A percentile compares a stretch with the other conserved stretches of the same genome.
These are phyloP conservation scores for Penicillium cataractarum DNA, from an alignment of 495 filamentous ascomycete genomes.

Conservation along the genomic window DNA sequence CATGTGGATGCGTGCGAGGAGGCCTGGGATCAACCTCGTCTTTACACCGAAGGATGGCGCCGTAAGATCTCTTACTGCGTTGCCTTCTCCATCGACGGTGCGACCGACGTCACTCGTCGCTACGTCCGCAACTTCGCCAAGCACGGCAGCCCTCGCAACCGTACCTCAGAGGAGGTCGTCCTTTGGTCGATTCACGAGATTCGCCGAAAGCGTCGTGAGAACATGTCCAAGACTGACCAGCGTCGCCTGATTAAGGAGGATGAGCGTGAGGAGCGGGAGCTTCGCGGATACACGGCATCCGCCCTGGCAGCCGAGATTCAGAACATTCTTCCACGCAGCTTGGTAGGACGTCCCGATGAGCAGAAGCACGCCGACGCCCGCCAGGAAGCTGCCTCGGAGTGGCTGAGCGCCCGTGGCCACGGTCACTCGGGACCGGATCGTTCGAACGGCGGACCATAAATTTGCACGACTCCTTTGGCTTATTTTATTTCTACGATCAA, in stretches of 20 bases:
- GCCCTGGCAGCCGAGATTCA: conserved; percentile 68
- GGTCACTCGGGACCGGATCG: conserved; percentile 46
- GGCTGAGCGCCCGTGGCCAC: conserved; percentile 60
- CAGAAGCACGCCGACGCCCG: conserved; percentile 50
- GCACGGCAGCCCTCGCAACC: conserved; percentile 70
- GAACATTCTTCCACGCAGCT: conserved; percentile 51
- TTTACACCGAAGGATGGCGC: conserved; percentile 94
- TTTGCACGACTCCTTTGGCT: neutral
- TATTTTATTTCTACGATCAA: neutral
- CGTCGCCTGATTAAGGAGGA: conserved; percentile 88
- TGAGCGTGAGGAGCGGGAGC: conserved; percentile 79
- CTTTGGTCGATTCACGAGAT: conserved; percentile 90
- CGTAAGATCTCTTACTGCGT: conserved; percentile 96
- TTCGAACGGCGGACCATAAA: conserved; percentile 41
- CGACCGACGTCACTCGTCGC: conserved; percentile 91
- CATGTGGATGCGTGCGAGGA: conserved; percentile 96
- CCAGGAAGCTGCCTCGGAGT: conserved; percentile 65
- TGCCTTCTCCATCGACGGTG: conserved; percentile 94
- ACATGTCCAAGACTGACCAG: conserved; percentile 77
- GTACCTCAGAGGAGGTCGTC: conserved; percentile 84
- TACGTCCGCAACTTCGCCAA: conserved; percentile 85
- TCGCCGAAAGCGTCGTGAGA: conserved; percentile 73
- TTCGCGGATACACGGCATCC: conserved; percentile 72
- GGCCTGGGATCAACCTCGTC: conserved; percentile 88
- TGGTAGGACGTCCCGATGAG: conserved; percentile 39